A percentile compares a stretch with the other conserved stretches of the same genome.
phyloP scores from a whole-genome alignment of 2,329 filamentous ascomycete species.

The Cladorrhinum sp. region DNA sequence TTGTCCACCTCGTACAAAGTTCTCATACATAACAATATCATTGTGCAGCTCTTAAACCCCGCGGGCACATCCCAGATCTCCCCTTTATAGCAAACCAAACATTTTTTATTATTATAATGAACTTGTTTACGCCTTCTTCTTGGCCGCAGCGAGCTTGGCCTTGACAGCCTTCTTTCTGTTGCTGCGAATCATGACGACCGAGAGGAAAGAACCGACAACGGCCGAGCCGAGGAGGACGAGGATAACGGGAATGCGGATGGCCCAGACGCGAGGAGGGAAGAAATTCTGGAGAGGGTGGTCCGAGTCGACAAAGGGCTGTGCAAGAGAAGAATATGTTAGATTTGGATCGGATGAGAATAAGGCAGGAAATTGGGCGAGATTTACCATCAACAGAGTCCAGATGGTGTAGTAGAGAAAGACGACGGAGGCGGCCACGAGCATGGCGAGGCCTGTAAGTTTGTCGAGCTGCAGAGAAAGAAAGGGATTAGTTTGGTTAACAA shows the following conservation, averaged over 20 bases:
- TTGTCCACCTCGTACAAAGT: too few relatives aligned
- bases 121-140: slow-evolving; percentile 73
- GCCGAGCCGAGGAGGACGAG: slow-evolving; percentile 87
- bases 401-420: slow-evolving; percentile 86
- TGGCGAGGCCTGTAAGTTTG: slow-evolving; percentile 70
- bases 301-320: slow-evolving; percentile 96
- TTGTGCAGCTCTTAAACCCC: too few relatives aligned
- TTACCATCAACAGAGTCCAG: slow-evolving; percentile 96
- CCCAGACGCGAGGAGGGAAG: slow-evolving; percentile 97
- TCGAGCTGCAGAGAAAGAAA: slow-evolving; percentile 66
- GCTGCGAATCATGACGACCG: slow-evolving; percentile 97
- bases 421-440: slow-evolving; percentile 63
- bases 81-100: too few relatives aligned
- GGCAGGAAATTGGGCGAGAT: slow-evolving; percentile 9
- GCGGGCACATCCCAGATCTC: too few relatives aligned
- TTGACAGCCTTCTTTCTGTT: slow-evolving; percentile 97
- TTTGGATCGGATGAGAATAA: not conserved
- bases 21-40: too few relatives aligned
- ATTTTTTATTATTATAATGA: not conserved
- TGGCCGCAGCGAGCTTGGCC: slow-evolving; percentile 70
- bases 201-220: slow-evolving; percentile 92
- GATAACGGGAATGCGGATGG: slow-evolving; percentile 96
- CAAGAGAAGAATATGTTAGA: not conserved
- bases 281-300: slow-evolving; percentile 90
- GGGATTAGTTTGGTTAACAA: slow-evolving; percentile 8